Conservation (phyloP, 257 asterid genomes). For the Knoxia roxburghii region DNA sequence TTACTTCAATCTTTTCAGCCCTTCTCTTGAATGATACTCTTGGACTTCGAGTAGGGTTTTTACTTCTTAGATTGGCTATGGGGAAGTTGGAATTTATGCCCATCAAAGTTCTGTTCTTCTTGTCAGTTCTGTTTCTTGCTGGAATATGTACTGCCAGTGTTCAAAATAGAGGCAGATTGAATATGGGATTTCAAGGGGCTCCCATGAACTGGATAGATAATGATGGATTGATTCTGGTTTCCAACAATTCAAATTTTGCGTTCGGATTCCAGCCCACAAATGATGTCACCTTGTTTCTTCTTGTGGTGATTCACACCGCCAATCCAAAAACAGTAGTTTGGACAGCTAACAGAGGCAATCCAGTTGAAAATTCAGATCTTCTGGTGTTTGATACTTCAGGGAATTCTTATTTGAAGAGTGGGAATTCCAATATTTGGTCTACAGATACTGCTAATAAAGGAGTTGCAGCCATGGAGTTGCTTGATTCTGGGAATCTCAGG, state of each 20-base stretch:
- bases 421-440: slow-evolving; percentile 60
- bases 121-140: slow-evolving; percentile 26
- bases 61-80: slow-evolving; percentile 32
- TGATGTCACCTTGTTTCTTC: slow-evolving; percentile 60
- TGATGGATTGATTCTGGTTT: slow-evolving; percentile 59
- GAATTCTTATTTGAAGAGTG: slow-evolving; percentile 53
- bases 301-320: slow-evolving; percentile 60
- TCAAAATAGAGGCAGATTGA: slow-evolving; percentile 49
- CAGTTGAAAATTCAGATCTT: slow-evolving; percentile 47
- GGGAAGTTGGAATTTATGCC: slow-evolving; percentile 33
- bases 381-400: slow-evolving; percentile 58
- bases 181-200: slow-evolving; percentile 62
- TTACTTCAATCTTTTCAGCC: neutral
- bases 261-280: slow-evolving; percentile 62
- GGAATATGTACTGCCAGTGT: slow-evolving; percentile 48
- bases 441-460: slow-evolving; percentile 51
- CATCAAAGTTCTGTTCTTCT: slow-evolving; percentile 18
- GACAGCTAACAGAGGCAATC: slow-evolving; percentile 76
- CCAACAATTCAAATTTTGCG: slow-evolving; percentile 63
- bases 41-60: neutral
- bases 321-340: slow-evolving; percentile 67
- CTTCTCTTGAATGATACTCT: neutral
- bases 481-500: slow-evolving; percentile 69
- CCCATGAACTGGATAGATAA: slow-evolving; percentile 75
- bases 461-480: slow-evolving; percentile 61